A percentile compares a stretch with the other conserved stretches of the same genome.
Evolutionary conservation across 257 asterid genomes (phyloP).

Genomic region (Salvia rosmarinus): DNA sequence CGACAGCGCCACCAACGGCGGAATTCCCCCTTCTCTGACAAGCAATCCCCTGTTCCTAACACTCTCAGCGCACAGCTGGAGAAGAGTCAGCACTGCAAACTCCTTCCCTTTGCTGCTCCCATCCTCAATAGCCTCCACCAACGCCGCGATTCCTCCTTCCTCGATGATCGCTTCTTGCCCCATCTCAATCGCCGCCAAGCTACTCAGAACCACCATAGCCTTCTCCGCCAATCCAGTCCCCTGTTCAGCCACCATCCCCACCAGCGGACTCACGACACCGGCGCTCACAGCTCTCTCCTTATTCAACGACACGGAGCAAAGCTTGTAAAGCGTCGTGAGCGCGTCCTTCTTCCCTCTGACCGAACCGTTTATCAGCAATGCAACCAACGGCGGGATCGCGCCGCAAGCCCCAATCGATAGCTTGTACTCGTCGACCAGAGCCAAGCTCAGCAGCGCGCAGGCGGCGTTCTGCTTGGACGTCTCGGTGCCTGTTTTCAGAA

Average conservation of each 20-base stretch:
- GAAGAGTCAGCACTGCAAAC: conserved; percentile 79
- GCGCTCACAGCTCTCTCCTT: conserved; percentile 92
- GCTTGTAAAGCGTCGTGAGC: conserved; percentile 78
- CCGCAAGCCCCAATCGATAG: conserved; percentile 86
- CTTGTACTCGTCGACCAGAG: conserved; percentile 80
- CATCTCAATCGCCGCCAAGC: conserved; percentile 64
- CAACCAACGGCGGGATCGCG: conserved; percentile 84
- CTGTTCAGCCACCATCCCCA: conserved; percentile 67
- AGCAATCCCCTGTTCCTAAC: conserved; percentile 78
- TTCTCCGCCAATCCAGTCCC: conserved; percentile 88
- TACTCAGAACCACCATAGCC: conserved; percentile 94
- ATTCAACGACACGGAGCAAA: conserved; percentile 69
- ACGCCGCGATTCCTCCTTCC: conserved; percentile 84
- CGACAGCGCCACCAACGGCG: conserved; percentile 92
- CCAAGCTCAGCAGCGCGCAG: conserved; percentile 79
- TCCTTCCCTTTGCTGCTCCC: conserved; percentile 86
- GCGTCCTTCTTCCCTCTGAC: conserved; percentile 90
- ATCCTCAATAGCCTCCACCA: conserved; percentile 89
- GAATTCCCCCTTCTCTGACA: conserved; percentile 95
- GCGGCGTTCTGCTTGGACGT: conserved; percentile 93
- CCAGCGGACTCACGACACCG: conserved; percentile 80
- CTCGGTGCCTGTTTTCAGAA: conserved; percentile 81
- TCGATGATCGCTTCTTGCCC: conserved; percentile 77
- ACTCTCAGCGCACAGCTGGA: conserved; percentile 80
- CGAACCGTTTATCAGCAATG: conserved; percentile 71